phyloP scores from a whole-genome alignment of 139 green algal genomes.

The Astrephomene gubernaculifera region DNA sequence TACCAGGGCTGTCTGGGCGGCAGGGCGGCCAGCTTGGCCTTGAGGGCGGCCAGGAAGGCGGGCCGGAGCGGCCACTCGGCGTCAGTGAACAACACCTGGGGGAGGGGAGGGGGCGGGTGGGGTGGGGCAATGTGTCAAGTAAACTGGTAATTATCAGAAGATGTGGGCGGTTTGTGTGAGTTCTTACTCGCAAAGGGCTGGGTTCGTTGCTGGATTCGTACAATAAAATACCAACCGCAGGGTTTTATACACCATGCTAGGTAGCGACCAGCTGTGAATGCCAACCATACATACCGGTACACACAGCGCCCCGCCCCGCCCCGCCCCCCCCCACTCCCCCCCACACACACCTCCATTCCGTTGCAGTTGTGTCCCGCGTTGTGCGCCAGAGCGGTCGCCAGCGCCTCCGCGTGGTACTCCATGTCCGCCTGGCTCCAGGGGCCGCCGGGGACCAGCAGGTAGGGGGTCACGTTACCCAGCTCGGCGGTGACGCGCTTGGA shows the following conservation, averaged over 20 bases:
- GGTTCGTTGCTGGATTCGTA: too few species aligned
- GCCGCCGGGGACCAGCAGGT: slow-evolving; percentile 78
- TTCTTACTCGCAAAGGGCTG: too few species aligned
- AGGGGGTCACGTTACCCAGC: slow-evolving; percentile 89
- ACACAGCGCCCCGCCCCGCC: neutral
- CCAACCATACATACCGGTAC: too few species aligned
- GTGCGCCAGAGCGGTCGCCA: slow-evolving; percentile 62
- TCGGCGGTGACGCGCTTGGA: slow-evolving; percentile 72
- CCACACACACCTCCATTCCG: neutral
- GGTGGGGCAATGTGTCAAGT: too few species aligned
- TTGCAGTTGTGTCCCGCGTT: slow-evolving; percentile 31
- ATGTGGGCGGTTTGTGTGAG: too few species aligned
- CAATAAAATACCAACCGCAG: too few species aligned
- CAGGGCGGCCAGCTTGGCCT: slow-evolving; percentile 44
- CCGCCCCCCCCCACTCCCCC: neutral
- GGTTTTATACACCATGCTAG: too few species aligned
- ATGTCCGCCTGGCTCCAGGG: slow-evolving; percentile 73
- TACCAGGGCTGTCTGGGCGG: slow-evolving; percentile 71
- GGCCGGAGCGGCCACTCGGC: slow-evolving; percentile 75
- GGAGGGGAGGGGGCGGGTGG: neutral
- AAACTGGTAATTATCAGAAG: too few species aligned
- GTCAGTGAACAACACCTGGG: slow-evolving; percentile 71
- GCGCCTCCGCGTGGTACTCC: slow-evolving; percentile 73
- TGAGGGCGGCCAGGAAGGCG: slow-evolving; percentile 71
- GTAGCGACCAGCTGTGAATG: too few species aligned